phyloP scores from a whole-genome alignment of 2,329 filamentous ascomycete genomes.

The Rutstroemia sp. region DNA sequence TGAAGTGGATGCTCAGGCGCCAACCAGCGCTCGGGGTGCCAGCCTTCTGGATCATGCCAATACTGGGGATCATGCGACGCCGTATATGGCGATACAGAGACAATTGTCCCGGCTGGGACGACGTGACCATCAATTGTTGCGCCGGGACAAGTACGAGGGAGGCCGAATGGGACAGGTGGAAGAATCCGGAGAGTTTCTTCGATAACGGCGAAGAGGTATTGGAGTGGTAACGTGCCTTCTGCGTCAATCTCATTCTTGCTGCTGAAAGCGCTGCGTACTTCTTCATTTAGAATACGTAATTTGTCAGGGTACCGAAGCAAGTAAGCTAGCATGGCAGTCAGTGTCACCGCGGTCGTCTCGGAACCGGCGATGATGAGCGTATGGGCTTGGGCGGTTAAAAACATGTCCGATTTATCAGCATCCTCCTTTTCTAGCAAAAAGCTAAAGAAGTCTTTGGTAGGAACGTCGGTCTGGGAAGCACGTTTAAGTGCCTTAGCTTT shows the following conservation, averaged over 20 bases:
- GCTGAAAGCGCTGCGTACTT: conserved; percentile 5
- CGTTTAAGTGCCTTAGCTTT: background rate
- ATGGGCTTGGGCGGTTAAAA: background rate
- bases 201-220: conserved; percentile 32
- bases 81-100: conserved; percentile 1
- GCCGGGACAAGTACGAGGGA: background rate
- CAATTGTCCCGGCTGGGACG: background rate
- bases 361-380: conserved; percentile 11
- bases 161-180: conserved; percentile 3
- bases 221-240: background rate
- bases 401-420: background rate
- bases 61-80: background rate
- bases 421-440: background rate
- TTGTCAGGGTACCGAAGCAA: conserved; percentile 5
- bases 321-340: conserved; percentile 4
- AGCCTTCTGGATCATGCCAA: conserved; percentile 2
- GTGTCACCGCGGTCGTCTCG: conserved; percentile 8
- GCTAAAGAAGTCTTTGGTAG: background rate
- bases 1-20: background rate
- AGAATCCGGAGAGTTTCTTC: conserved; percentile 13
- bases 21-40: conserved; percentile 1
- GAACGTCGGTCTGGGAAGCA: background rate
- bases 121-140: background rate
- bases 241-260: background rate
- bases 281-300: conserved; percentile 6